Base-by-base conservation (phyloP, 192 early-diverging fungal genomes). In the Entomortierella lignicola region DNA sequence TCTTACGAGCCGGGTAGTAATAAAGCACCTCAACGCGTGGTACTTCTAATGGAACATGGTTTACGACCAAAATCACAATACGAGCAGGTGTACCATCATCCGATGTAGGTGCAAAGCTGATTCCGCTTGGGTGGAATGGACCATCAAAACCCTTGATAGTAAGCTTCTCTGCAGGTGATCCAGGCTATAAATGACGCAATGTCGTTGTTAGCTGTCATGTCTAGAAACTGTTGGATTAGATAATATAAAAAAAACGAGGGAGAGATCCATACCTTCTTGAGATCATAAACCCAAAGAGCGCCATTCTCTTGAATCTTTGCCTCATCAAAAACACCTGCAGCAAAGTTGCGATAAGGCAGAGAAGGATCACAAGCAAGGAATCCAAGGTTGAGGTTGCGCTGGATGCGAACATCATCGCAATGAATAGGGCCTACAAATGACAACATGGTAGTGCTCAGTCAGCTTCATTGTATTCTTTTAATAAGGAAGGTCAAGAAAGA, bases 391-490 rank as follows among this genome's bases (percentile, higher is more conserved):
- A 77, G 61, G 48, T 69, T 77, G 59, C 73, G 73, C 41, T 77
- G 73, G 30, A 77, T 69, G 34, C 73, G 73, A 17, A 77, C 61
- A 69, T 77, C 73, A 63, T 77, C 73, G n/a, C 73, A 77, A 61
- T 37, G 69, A 0, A 53, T 44, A 23, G 73, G 73, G 5, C 66
- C 73, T 77, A 54, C n/a, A n/a, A n/a, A n/a, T n/a, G n/a, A n/a
- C n/a, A n/a, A n/a, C n/a, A n/a, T n/a, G n/a, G n/a, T n/a, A n/a
- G n/a, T n/a, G n/a, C n/a, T n/a, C n/a, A n/a, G n/a, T n/a, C n/a
- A n/a, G n/a, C n/a, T n/a, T n/a, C n/a, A n/a, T n/a, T n/a, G n/a
- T n/a, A n/a, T n/a, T n/a, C n/a, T n/a, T n/a, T n/a, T n/a, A n/a
- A n/a, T n/a, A n/a, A n/a, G n/a, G n/a, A n/a, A n/a, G n/a, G n/a